Evolutionary conservation across 2,329 filamentous ascomycete species (phyloP), one percentile per base, ranked within the genome.

Genomic region (Monilinia fructicola): DNA sequence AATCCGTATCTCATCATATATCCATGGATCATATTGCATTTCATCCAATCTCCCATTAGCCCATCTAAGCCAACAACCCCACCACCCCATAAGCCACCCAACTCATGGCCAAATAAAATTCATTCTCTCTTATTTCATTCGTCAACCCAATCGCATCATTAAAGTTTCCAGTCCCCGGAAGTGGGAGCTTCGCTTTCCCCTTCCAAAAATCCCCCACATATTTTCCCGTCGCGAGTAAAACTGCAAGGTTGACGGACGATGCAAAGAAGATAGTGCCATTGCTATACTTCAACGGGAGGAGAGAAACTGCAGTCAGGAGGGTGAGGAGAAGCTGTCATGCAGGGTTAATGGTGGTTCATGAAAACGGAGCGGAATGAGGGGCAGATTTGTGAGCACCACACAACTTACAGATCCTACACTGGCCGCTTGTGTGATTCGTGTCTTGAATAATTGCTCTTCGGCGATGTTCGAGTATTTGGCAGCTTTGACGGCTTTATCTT

Each of bases 401-500:
- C 2, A 14, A 65, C 62, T 12, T 65, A 65, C 62, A 58, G 52
- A 44, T 26, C 38, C 62, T 26, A 59, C 53, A 4, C 52, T 65
- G 16, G 62, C 62, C 1, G 77, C 76, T 67, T 81, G 80, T 0
- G 81, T 83, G 0, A 75, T 78, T 62, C 80, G 75, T 4, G 81
- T 83, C 71, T 78, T 78, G 70, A 78, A 73, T 28, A 82, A 73
- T 70, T 83, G 78, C 7, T 74, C 69, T 48, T 74, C 78, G 10
- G 79, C 81, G 50, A 77, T 77, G 40, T 77, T 76, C 3, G 80
- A 82, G 73, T 79, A 78, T 68, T 80, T 77, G 11, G 81, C 81
- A 21, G 79, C 76, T 69, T 79, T 81, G 71, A 82, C 75, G 54
- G 75, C 74, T 35, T 77, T 77, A n/a, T 78, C 74, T 71, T 83